Evolutionary conservation across 208 protist genomes (phyloP).

Genomic region (Phytomonas serpens): DNA sequence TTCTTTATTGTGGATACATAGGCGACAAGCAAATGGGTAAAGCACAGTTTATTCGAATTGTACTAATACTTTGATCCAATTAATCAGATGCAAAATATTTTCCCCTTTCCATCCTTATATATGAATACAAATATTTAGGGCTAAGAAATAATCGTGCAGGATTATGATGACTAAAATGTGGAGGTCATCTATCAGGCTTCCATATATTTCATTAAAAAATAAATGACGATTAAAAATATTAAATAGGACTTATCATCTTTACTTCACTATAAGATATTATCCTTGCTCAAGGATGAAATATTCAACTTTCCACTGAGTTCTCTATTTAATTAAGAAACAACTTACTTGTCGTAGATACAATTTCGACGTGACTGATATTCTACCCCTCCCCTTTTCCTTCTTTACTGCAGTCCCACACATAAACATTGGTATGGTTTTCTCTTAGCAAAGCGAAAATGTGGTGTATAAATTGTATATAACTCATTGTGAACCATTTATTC

Average conservation of each 20-base stretch:
- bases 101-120: not conserved
- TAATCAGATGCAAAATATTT: too few relatives aligned
- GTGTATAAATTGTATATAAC: not conserved
- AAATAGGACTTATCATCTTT: not conserved
- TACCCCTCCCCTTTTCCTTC: not conserved
- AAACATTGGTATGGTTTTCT: not conserved
- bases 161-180: too few relatives aligned
- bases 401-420: not conserved
- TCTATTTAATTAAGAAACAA: not conserved
- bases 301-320: not conserved
- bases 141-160: too few relatives aligned
- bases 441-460: not conserved
- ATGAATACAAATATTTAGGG: not conserved
- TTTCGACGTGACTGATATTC: not conserved
- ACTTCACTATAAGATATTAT: not conserved
- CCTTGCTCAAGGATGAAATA: not conserved
- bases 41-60: not conserved
- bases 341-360: not conserved
- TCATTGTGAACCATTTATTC: not conserved
- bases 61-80: too few relatives aligned
- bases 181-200: not conserved
- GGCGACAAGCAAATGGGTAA: not conserved
- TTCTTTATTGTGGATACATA: slow-evolving; percentile 3
- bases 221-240: not conserved
- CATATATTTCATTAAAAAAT: slow-evolving; percentile 4